phyloP scores from a whole-genome alignment of 129 eudicot species.

The Dittrichia graveolens region DNA sequence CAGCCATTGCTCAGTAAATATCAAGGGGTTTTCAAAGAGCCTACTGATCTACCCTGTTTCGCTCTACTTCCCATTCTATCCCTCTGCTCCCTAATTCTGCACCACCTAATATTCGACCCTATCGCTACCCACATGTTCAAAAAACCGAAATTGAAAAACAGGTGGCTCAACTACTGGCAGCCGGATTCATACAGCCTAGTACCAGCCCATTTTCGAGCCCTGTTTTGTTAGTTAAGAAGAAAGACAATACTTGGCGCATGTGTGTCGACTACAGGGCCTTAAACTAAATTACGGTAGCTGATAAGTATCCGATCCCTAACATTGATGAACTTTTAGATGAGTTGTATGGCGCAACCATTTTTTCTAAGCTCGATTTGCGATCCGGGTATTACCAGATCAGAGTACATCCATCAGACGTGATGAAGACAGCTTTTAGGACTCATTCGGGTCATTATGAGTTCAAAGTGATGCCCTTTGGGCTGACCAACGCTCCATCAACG shows the following conservation, averaged over 20 bases:
- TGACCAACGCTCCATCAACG: no score
- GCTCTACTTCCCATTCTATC: not conserved
- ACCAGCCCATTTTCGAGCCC: not conserved
- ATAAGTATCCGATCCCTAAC: slow-evolving; percentile 17
- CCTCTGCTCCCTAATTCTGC: not conserved
- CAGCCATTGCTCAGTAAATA: not conserved
- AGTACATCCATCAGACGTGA: no score
- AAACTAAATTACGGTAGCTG: not conserved
- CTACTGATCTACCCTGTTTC: no score
- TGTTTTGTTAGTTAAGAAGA: slow-evolving; percentile 15
- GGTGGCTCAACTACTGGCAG: not conserved
- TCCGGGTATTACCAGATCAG: slow-evolving; percentile 6
- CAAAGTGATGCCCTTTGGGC: no score
- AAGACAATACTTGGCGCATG: slow-evolving; percentile 1
- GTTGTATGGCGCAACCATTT: not conserved
- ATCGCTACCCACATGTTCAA: not conserved
- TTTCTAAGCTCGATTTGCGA: not conserved
- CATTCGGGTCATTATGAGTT: not conserved
- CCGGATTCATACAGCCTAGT: slow-evolving; percentile 2
- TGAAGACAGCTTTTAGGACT: not conserved
- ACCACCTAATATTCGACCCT: not conserved
- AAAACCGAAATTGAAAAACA: not conserved
- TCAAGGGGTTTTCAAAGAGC: no score
- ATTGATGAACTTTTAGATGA: not conserved
- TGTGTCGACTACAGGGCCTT: not conserved